Percentiles rank a stretch among this genome's conserved stretches.
These are phyloP conservation scores for Nakaseomyces delphensis DNA, from an alignment of 1,139 yeast genomes.

Conservation along the genomic window DNA sequence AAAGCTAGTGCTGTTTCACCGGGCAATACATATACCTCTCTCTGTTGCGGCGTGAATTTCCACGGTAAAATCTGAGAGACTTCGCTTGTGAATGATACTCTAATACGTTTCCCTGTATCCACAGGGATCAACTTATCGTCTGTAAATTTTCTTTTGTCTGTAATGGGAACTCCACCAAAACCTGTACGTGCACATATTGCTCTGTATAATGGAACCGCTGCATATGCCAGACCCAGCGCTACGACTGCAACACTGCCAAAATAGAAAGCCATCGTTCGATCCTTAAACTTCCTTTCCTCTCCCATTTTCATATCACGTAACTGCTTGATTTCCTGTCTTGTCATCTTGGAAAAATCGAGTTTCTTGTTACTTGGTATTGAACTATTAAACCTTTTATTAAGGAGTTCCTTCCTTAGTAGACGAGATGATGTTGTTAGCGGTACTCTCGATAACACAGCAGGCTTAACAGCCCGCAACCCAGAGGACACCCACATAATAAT, in stretches of 20 bases:
- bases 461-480: background rate
- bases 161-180: conserved; percentile 90
- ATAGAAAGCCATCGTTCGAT: conserved; percentile 58
- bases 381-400: background rate
- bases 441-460: background rate
- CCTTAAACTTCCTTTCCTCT: conserved; percentile 31
- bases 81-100: conserved; percentile 83
- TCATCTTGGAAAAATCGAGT: conserved; percentile 27
- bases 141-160: conserved; percentile 71
- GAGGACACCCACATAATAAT: background rate
- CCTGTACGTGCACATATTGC: conserved; percentile 94
- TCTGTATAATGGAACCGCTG: conserved; percentile 88
- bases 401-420: background rate
- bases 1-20: conserved; percentile 98
- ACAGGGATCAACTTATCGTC: conserved; percentile 85
- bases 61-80: conserved; percentile 89
- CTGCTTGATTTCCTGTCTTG: conserved; percentile 31
- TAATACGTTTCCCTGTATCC: conserved; percentile 71
- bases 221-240: conserved; percentile 74
- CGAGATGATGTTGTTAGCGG: background rate
- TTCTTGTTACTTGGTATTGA: background rate
- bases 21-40: conserved; percentile 88
- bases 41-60: conserved; percentile 90
- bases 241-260: conserved; percentile 61
- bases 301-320: conserved; percentile 30